Conservation (phyloP, 805 yeast genomes). For the Monosporozyma siamensis region DNA sequence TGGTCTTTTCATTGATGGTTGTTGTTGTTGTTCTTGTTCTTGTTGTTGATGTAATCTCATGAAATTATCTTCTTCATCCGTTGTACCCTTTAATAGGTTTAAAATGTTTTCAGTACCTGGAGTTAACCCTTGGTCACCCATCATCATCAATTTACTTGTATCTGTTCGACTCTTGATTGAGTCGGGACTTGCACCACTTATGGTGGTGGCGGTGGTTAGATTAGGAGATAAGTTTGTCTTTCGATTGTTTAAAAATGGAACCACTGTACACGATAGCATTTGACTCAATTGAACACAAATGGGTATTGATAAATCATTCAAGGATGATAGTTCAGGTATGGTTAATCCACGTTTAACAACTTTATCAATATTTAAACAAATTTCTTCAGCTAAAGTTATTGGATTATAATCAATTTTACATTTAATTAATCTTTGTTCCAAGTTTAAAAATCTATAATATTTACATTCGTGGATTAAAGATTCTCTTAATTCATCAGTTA, state of each 20-base stretch:
- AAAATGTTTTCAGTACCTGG: constrained; percentile 2
- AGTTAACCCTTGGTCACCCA: background rate
- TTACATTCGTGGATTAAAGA: constrained; percentile 58
- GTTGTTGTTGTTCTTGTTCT: too few relatives aligned
- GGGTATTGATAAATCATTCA: background rate
- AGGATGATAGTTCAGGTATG: background rate
- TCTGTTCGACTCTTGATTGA: background rate
- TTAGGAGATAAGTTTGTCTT: too few relatives aligned
- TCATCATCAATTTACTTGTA: background rate
- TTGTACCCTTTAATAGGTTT: background rate
- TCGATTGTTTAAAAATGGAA: background rate
- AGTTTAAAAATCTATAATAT: constrained; percentile 64
- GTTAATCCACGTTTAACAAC: constrained; percentile 33
- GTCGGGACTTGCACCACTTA: background rate
- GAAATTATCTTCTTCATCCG: background rate
- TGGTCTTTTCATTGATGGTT: background rate
- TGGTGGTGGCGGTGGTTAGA: too few relatives aligned
- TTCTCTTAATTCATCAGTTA: constrained; percentile 49
- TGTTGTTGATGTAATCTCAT: background rate
- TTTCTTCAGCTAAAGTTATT: constrained; percentile 43
- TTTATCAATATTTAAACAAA: constrained; percentile 42
- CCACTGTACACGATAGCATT: background rate
- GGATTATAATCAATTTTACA: constrained; percentile 46
- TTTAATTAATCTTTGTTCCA: constrained; percentile 62
- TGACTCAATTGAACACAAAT: background rate